A percentile compares a stretch with the other conserved stretches of the same genome.
Conservation (phyloP, 2,329 filamentous ascomycete genomes). For the Microsporum ferrugineum region DNA sequence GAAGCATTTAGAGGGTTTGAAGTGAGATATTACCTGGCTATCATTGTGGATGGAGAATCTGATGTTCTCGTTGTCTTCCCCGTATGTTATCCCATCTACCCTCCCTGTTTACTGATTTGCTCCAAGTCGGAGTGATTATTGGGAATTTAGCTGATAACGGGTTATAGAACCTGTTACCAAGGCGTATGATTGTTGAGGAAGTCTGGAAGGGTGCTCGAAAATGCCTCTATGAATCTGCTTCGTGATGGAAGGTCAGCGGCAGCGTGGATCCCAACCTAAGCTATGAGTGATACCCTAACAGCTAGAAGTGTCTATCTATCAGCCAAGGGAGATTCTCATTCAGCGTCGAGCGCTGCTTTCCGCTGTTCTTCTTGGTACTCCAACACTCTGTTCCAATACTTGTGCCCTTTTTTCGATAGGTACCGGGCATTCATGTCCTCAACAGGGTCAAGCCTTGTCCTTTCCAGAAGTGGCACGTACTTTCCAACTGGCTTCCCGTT, state of each 20-base stretch:
- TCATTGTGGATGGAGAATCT: constrained; percentile 80
- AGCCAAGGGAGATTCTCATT: neutral
- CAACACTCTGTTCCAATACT: neutral
- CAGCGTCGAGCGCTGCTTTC: neutral
- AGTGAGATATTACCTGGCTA: constrained; percentile 76
- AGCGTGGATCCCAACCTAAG: neutral
- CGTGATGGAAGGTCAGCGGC: constrained; percentile 22
- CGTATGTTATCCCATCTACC: constrained; percentile 29
- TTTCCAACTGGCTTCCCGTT: constrained; percentile 42
- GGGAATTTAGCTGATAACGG: constrained; percentile 1
- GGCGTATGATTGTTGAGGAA: constrained; percentile 62
- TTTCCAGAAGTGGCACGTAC: constrained; percentile 47
- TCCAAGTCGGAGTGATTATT: neutral
- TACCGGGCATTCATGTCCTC: constrained; percentile 54
- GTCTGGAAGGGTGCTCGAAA: constrained; percentile 80
- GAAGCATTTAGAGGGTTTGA: constrained; percentile 91
- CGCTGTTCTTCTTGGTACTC: neutral
- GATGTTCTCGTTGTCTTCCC: constrained; percentile 94
- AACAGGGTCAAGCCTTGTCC: constrained; percentile 45
- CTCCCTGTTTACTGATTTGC: neutral
- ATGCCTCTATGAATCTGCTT: constrained; percentile 64
- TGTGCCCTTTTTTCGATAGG: constrained; percentile 21
- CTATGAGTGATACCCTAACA: neutral
- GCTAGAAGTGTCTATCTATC: neutral
- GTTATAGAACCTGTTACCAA: constrained; percentile 54